Evolutionary conservation across 768 basidiomycete species (phyloP).

Genomic region (Podaxis carcinomalis): DNA sequence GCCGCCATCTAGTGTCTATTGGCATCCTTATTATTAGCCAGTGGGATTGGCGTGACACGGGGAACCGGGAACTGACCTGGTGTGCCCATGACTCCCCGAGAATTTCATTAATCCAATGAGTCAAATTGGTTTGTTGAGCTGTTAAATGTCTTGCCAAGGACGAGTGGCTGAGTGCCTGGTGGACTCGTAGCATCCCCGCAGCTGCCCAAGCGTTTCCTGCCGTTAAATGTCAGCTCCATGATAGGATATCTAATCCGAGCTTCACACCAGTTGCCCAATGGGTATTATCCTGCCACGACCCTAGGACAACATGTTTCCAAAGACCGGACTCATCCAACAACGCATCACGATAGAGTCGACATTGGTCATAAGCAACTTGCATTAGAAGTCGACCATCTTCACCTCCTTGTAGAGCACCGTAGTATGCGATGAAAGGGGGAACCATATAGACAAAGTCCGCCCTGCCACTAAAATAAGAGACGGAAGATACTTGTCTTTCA

Average conservation of each 20-base stretch:
- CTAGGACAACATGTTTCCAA: conserved; percentile 54
- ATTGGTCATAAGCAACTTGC: conserved; percentile 51
- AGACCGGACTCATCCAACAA: conserved; percentile 44
- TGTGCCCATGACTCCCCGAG: conserved; percentile 35
- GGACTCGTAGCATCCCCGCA: conserved; percentile 57
- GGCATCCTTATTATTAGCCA: not conserved
- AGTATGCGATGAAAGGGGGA: conserved; percentile 66
- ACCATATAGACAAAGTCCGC: conserved; percentile 60
- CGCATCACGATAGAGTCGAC: conserved; percentile 50
- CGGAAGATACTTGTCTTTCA: not conserved
- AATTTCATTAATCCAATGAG: conserved; percentile 53
- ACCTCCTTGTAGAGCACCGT: conserved; percentile 43
- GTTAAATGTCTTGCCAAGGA: conserved; percentile 30
- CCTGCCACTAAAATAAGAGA: conserved; percentile 26
- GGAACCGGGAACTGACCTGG: conserved; percentile 28
- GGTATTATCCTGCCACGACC: conserved; percentile 38
- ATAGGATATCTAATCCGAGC: not conserved
- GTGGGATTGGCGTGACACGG: not conserved
- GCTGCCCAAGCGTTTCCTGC: conserved; percentile 67
- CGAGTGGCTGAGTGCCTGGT: conserved; percentile 47
- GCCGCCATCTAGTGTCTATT: conserved; percentile 37
- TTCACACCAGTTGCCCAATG: conserved; percentile 55
- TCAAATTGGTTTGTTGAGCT: conserved; percentile 39
- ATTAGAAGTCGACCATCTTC: conserved; percentile 31
- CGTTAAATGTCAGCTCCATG: not conserved